Base-by-base conservation (phyloP, 306 rosid species). In the Luffa acutangula region DNA sequence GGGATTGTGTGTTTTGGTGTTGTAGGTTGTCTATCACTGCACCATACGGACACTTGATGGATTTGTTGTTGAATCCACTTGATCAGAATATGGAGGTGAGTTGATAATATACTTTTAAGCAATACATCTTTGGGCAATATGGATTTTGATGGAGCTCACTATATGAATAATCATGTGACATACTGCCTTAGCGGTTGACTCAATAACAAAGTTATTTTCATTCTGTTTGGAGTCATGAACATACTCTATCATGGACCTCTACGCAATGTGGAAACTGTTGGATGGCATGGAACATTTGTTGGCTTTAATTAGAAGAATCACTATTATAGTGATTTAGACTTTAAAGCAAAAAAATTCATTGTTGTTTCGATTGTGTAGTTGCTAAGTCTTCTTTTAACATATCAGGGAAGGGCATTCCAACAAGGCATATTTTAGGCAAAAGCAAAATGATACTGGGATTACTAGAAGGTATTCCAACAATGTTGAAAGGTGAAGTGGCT, bases 401-500 rank as follows among this genome's bases (percentile, higher is more conserved):
- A 79, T 84, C 87, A 95, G 99, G 97, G 64, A 93, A 84, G 84
- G 97, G 93, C 15, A 83, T 37, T 12, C 99, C 97, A 0, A 81
- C 87, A 57, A 87, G 97, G 83, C 87, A 88, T 72, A 89, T 93
- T 83, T 85, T 93, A 90, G 99, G 98, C 21, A 95, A 90, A 86
- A 91, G 94, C 91, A 93, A 93, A 89, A 88, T 95, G 87, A 42
- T 95, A 45, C 82, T 95, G 84, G 98, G 99, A 64, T 89, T 95
- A 85, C 91, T 93, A 21, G 97, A 93, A 88, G 98, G 97, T 79
- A 82, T 95, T 87, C 97, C 99, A n/a, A 85, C 98, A 21, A 93
- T 95, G 97, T 84, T 85, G 82, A 93, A 93, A 91, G 96, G 93
- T 62, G 99, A 95, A 93, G 90, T 95, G 74, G 97, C 94, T 67